Percentiles rank a stretch among this genome's conserved stretches.
Conservation (phyloP, 371 early-diverging fungal genomes). For the Mortierella sp. region DNA sequence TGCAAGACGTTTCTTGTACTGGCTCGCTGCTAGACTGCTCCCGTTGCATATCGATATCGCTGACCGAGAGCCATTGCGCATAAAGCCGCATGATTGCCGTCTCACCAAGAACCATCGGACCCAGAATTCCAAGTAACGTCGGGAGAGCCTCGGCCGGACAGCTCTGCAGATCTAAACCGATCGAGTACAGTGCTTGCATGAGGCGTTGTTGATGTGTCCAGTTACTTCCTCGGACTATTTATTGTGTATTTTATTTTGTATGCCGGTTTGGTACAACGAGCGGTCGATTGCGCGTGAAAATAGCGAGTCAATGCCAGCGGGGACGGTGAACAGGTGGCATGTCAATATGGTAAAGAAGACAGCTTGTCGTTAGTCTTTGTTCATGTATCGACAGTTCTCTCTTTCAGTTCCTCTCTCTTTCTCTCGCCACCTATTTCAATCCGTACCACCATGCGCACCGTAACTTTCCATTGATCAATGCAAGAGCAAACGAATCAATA, state of each 20-base stretch:
- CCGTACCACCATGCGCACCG: too few species aligned
- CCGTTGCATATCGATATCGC: background rate
- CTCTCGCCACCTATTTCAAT: too few species aligned
- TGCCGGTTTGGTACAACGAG: background rate
- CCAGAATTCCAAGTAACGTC: conserved; percentile 18
- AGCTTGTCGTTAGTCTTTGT: too few species aligned
- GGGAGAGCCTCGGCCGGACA: conserved; percentile 34
- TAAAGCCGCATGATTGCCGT: background rate
- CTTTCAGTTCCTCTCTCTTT: too few species aligned
- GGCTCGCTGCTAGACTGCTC: background rate
- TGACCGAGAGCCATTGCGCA: too few species aligned
- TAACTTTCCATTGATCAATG: too few species aligned
- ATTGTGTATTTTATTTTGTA: too few species aligned
- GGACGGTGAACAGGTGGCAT: too few species aligned
- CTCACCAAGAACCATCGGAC: conserved; percentile 48
- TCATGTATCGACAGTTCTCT: too few species aligned
- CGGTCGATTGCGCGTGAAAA: background rate
- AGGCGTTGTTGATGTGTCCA: conserved; percentile 54
- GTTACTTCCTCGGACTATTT: conserved; percentile 25
- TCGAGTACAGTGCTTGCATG: conserved; percentile 48
- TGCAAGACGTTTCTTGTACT: background rate
- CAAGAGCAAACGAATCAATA: too few species aligned
- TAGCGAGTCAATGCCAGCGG: background rate
- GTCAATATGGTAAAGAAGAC: too few species aligned
- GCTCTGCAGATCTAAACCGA: conserved; percentile 36